Evolutionary conservation across 192 early-diverging fungal species (phyloP).

Genomic region (Linnemannia schmuckeri): DNA sequence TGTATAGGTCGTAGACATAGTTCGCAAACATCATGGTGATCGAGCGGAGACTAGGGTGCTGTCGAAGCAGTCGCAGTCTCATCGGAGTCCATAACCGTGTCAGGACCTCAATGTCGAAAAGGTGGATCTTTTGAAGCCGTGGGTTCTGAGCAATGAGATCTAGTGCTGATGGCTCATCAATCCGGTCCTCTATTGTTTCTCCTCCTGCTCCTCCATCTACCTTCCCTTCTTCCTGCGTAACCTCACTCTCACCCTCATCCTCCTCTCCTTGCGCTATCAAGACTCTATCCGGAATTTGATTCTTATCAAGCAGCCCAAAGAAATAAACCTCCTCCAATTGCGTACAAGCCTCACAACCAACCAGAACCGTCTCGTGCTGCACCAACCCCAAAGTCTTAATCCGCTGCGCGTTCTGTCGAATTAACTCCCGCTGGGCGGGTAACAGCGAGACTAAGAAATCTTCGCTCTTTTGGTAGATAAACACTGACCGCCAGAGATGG

Average conservation of each 20-base stretch:
- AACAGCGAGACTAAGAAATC: background rate
- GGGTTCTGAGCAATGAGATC: background rate
- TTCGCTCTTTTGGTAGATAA: background rate
- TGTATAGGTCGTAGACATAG: background rate
- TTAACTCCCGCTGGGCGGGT: background rate
- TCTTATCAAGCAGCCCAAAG: background rate
- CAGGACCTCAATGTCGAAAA: background rate
- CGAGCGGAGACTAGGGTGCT: background rate
- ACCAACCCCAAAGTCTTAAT: background rate
- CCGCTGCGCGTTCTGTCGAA: background rate
- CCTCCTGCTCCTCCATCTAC: too few species aligned
- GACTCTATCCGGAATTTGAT: background rate
- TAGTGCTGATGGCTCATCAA: background rate
- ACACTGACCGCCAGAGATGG: background rate
- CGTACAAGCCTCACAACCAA: background rate
- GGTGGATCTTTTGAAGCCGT: background rate
- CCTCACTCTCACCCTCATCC: too few species aligned
- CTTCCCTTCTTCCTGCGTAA: too few species aligned
- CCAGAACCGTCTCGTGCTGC: background rate
- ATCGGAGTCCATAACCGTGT: background rate
- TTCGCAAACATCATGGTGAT: constrained; percentile 1
- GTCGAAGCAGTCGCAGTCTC: background rate
- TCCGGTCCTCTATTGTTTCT: background rate
- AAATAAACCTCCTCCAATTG: background rate
- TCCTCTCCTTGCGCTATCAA: too few species aligned